A percentile compares a stretch with the other conserved stretches of the same genome.
Conservation (phyloP, 345 rosid species). For the Anacardium occidentale region DNA sequence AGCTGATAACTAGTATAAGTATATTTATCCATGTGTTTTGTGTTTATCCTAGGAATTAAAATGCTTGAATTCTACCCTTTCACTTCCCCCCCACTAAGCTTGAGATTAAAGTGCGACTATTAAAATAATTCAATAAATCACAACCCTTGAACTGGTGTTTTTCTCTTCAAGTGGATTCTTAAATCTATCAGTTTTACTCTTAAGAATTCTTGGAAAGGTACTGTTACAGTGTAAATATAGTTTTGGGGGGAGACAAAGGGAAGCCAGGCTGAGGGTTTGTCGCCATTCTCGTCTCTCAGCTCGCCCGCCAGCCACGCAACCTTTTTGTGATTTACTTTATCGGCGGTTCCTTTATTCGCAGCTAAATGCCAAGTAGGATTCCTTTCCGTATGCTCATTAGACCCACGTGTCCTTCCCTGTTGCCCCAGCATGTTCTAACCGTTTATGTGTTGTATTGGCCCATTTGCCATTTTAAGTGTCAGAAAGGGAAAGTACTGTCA, state of each 20-base stretch:
- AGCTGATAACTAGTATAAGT: background rate
- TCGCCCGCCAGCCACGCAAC: background rate
- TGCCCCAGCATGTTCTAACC: background rate
- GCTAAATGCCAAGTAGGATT: too few relatives aligned
- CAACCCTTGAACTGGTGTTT: background rate
- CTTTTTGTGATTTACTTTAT: too few relatives aligned
- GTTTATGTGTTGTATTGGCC: background rate
- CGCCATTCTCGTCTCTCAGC: background rate
- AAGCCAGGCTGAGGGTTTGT: background rate
- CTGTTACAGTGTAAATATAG: too few relatives aligned
- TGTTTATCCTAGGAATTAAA: background rate
- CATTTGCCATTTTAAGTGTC: background rate
- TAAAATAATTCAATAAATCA: background rate
- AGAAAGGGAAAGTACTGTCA: too few relatives aligned
- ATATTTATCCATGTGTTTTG: background rate
- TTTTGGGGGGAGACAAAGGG: slow-evolving; percentile 19
- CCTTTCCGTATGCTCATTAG: background rate
- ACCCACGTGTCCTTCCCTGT: background rate
- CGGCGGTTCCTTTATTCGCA: too few relatives aligned
- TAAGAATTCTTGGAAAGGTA: background rate
- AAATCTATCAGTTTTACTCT: background rate
- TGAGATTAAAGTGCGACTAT: background rate
- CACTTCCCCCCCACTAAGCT: background rate
- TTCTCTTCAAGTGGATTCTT: background rate
- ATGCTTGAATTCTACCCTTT: background rate